These are phyloP conservation scores for Monilinia laxa DNA, from an alignment of 2,329 filamentous ascomycete species.

Conservation along the genomic window DNA sequence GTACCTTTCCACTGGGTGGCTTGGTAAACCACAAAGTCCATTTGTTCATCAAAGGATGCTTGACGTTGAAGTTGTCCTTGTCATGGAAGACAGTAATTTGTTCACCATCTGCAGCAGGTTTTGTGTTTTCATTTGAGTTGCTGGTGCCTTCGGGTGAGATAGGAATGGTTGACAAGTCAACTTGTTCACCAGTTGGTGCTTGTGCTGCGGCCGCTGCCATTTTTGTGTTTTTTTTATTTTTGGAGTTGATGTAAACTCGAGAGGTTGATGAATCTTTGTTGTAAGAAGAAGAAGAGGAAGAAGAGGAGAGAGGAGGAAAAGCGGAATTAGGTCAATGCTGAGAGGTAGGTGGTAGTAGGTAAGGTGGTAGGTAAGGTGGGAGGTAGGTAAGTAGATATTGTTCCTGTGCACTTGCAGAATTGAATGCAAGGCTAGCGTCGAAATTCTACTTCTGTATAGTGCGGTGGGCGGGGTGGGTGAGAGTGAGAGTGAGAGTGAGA, in stretches of 20 bases:
- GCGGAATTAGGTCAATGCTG: conserved; percentile 5
- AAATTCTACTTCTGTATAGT: conserved; percentile 18
- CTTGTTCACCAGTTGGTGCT: conserved; percentile 45
- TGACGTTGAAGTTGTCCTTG: conserved; percentile 98
- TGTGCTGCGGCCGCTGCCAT: conserved; percentile 36
- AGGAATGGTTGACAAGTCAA: conserved; percentile 67
- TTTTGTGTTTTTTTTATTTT: conserved; percentile 21
- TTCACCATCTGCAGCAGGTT: conserved; percentile 53
- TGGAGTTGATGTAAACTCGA: conserved; percentile 8
- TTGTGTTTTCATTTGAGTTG: conserved; percentile 47
- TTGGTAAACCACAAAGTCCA: conserved; percentile 99
- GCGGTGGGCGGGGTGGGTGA: conserved; percentile 4
- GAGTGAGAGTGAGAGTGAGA: neutral
- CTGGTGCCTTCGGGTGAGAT: conserved; percentile 64
- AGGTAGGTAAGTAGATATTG: no score
- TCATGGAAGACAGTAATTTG: conserved; percentile 95
- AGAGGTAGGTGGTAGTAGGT: neutral
- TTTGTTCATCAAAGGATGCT: conserved; percentile 94
- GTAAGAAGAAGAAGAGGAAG: neutral
- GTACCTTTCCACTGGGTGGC: conserved; percentile 90
- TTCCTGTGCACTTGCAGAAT: conserved; percentile 22
- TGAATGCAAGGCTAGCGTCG: conserved; percentile 19
- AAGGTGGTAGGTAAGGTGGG: no score
- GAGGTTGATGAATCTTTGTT: conserved; percentile 10
- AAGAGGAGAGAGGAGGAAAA: conserved; percentile 6